phyloP scores from a whole-genome alignment of 768 basidiomycete species.

The Obba rivulosa region DNA sequence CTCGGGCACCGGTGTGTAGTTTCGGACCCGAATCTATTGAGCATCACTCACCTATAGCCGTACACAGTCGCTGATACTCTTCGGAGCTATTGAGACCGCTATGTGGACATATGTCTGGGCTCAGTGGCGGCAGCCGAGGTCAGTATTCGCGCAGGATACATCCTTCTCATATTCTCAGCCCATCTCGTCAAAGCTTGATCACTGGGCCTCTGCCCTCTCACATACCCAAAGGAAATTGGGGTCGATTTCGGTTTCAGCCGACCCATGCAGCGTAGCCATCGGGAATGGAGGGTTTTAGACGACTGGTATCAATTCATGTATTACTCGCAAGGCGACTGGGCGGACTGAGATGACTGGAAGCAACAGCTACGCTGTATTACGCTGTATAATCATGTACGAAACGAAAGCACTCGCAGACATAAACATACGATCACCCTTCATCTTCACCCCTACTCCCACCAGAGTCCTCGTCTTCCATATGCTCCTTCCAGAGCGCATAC shows the following conservation, averaged over 20 bases:
- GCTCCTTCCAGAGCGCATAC: constrained; percentile 72
- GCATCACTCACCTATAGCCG: background rate
- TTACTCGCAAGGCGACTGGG: no score
- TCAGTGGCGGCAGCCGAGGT: constrained; percentile 22
- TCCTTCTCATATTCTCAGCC: background rate
- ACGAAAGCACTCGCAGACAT: no score
- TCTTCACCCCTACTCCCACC: constrained; percentile 26
- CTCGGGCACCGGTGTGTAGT: constrained; percentile 18
- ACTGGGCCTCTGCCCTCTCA: constrained; percentile 13
- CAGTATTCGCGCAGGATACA: background rate
- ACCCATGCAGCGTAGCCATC: no score
- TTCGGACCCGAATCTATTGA: background rate
- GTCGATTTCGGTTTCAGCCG: constrained; percentile 11
- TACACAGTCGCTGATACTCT: constrained; percentile 20
- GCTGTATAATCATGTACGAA: constrained; percentile 5
- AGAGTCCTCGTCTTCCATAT: constrained; percentile 40
- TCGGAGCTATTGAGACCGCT: constrained; percentile 17
- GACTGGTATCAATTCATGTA: no score
- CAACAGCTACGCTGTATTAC: background rate
- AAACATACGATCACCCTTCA: constrained; percentile 5
- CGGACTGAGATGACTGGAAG: background rate
- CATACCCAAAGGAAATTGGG: constrained; percentile 17
- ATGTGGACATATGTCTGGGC: constrained; percentile 17
- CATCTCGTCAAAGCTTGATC: constrained; percentile 5
- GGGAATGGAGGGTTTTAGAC: no score